Evolutionary conservation across 139 green algal species (phyloP).

Genomic region (Coelastrella sp.): DNA sequence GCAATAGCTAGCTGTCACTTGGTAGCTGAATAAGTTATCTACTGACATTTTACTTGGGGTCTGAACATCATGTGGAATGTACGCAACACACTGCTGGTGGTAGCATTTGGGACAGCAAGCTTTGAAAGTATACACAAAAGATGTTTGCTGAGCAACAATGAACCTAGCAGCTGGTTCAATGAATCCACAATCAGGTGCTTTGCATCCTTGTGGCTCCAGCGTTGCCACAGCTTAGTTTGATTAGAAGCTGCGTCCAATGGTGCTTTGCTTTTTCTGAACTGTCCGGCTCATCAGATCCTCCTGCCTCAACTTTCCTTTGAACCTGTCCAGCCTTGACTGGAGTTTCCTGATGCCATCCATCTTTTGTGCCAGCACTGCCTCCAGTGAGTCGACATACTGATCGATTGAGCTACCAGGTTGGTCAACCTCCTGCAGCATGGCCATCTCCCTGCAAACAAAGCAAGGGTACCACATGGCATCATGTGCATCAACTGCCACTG

Average conservation of each 20-base stretch:
- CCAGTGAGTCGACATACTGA: conserved; percentile 78
- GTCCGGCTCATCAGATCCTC: conserved; percentile 70
- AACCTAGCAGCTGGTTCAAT: too few species aligned
- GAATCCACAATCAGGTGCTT: too few species aligned
- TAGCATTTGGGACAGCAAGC: too few species aligned
- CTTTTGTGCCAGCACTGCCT: conserved; percentile 74
- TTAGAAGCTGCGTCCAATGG: conserved; percentile 1
- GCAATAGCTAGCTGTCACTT: too few species aligned
- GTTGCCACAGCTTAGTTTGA: background rate
- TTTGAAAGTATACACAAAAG: too few species aligned
- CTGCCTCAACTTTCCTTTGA: conserved; percentile 73
- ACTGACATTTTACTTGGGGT: too few species aligned
- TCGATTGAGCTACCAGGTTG: conserved; percentile 85
- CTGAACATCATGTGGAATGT: too few species aligned
- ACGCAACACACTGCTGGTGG: too few species aligned
- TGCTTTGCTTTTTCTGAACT: conserved; percentile 53
- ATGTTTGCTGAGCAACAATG: too few species aligned
- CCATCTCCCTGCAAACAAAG: conserved; percentile 60
- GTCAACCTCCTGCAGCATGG: conserved; percentile 79
- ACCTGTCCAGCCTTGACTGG: conserved; percentile 68
- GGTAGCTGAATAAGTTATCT: too few species aligned
- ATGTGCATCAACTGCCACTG: too few species aligned
- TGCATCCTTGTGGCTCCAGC: too few species aligned
- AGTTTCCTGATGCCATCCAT: conserved; percentile 61
- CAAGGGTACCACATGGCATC: background rate